Base-by-base conservation (phyloP, 2,329 filamentous ascomycete species). In the Aspergillus versicolor region DNA sequence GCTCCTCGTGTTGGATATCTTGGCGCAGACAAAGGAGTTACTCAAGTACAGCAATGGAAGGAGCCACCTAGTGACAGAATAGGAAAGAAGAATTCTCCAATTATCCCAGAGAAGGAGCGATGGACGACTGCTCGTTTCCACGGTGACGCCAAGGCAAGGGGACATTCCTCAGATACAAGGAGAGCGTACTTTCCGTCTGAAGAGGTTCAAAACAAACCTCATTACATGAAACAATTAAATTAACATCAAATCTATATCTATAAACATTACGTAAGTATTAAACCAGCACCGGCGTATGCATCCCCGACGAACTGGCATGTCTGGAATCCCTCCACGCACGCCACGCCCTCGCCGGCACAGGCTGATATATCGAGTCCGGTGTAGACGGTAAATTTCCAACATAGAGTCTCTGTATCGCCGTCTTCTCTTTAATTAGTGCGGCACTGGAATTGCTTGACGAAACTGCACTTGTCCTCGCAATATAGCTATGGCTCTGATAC, bases 401-500 rank as follows among this genome's bases (percentile, higher is more conserved):
- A 40, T 53, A 53, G 4, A 53, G 43, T 13, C 51, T 30, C 15
- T 45, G 17, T 4, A 22, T 17, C 4, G 19, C 38, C 9, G 5
- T 37, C 43, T 55, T 56, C n/a, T 59, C 53, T 38, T 52, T 56
- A 7, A 30, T 2, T 30, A 42, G 1, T 3, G 40, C 7, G 9
- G 24, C 54, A 24, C 57, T 57, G 12, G 56, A 57, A 3, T 46
- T 54, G 7, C 44, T 51, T 2, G 49, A 52, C 5, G 52, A 51
- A 1, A 51, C 27, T 7, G 60, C 54, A 7, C 52, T 54, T 3
- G 8, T 30, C 8, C 58, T 52, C n/a, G 57, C 52, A 8, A 62
- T 47, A 17, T 58, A 62, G 41, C 60, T 62, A 17, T 52, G 57
- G 17, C 54, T 58, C 54, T 62, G 60, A 42, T 60, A 64, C 58